These are phyloP conservation scores for Osmozyma mogii DNA, from an alignment of 805 yeast species.

Conservation along the genomic window DNA sequence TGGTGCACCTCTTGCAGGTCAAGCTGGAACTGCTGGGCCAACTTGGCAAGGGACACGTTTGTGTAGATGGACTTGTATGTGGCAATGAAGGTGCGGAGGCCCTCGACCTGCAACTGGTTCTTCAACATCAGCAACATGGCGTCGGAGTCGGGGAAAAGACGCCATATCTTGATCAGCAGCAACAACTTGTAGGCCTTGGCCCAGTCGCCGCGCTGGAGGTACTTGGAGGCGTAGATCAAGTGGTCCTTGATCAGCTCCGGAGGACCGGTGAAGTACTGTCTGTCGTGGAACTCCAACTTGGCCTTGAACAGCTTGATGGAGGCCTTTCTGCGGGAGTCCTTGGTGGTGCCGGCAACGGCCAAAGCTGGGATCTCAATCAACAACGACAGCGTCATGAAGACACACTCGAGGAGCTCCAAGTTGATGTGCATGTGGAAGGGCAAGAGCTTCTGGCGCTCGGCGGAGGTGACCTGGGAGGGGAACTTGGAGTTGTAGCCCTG, in stretches of 20 bases:
- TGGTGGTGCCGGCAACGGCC: conserved; percentile 59
- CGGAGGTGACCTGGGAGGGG: conserved; percentile 44
- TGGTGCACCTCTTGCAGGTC: conserved; percentile 47
- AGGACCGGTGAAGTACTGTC: conserved; percentile 94
- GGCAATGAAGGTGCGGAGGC: conserved; percentile 87
- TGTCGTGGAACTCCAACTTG: conserved; percentile 84
- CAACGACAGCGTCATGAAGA: conserved; percentile 82
- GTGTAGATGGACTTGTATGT: conserved; percentile 71
- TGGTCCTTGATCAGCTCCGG: conserved; percentile 94
- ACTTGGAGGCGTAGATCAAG: conserved; percentile 85
- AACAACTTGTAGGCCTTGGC: conserved; percentile 62
- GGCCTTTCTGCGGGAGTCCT: conserved; percentile 48
- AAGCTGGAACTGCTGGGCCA: conserved; percentile 63
- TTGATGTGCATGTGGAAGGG: conserved; percentile 99
- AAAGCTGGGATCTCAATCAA: conserved; percentile 87
- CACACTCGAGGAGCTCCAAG: conserved; percentile 89
- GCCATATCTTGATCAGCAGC: conserved; percentile 78
- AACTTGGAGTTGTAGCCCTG: conserved; percentile 75
- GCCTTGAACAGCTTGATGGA: conserved; percentile 82
- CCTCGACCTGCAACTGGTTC: conserved; percentile 78
- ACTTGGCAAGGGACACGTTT: conserved; percentile 60
- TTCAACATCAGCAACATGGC: conserved; percentile 63
- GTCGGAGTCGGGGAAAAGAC: conserved; percentile 62
- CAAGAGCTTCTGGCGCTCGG: conserved; percentile 72
- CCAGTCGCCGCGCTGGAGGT: conserved; percentile 90